Base-by-base conservation (phyloP, 257 asterid species). In the Apocynum venetum region DNA sequence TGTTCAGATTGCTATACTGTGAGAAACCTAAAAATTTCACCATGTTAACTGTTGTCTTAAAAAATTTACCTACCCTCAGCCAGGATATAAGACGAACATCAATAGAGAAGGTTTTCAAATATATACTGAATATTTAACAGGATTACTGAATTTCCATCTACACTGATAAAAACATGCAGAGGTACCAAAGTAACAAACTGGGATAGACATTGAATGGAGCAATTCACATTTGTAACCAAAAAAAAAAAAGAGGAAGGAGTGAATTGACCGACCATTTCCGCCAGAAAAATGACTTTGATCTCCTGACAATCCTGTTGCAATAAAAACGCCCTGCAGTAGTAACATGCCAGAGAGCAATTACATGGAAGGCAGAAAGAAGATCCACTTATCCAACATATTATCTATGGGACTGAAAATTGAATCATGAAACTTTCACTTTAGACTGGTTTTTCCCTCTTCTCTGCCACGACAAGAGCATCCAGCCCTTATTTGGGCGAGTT, bases 231-330 rank as follows among this genome's bases (percentile, higher is more conserved):
- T 48, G 56, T 20, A 15, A 4, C 64, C 35, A 68, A 59, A 19
- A 55, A 1, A 40, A 3, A 31, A 68, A n/a, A 3, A n/a, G n/a
- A n/a, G n/a, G n/a, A n/a, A 10, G 66, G 4, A n/a, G 13, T 17
- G 44, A n/a, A 76, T 80, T 36, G 35, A 75, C 91, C 82, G 72
- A 92, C 97, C 98, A 70, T 85, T 91, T 83, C 94, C 91, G 77
- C 87, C 60, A 19, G 84, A 25, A 53, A 85, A 80, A 69, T 81
- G 92, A 61, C 77, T 83, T 75, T 86, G 93, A 78, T 88, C 92
- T 75, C 82, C 85, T 8, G 87, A 63, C 59, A 74, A 77, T 48
- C 96, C 94, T 72, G 88, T 73, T 13, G 87, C 69, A 67, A 70
- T 71, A 74, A 81, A 76, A 73, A 78, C 19, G 12, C 92, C 87